A percentile compares a stretch with the other conserved stretches of the same genome.
Conservation (phyloP, 2,329 filamentous ascomycete species). For the Arachnomyces sp. region DNA sequence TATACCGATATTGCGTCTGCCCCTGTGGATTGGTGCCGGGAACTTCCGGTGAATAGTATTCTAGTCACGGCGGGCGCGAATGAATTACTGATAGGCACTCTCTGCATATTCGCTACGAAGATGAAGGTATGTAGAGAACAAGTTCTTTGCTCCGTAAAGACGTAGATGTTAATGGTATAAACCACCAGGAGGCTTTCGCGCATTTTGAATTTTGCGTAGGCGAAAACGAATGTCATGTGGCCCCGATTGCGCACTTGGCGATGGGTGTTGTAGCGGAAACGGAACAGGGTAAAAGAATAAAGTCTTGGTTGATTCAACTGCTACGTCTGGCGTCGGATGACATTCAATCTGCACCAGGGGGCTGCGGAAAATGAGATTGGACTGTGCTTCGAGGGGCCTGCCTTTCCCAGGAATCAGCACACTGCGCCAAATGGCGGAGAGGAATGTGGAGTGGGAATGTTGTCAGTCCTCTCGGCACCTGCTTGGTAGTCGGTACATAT, state of each 20-base stretch:
- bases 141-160: not conserved
- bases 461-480: no score
- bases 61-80: constrained; percentile 47
- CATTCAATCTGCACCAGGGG: no score
- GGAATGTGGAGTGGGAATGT: no score
- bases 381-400: no score
- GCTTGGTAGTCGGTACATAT: no score
- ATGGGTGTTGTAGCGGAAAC: constrained; percentile 16
- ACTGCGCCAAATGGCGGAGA: no score
- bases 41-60: constrained; percentile 40
- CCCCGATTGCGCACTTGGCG: constrained; percentile 18
- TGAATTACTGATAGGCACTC: constrained; percentile 43
- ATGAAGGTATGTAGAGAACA: constrained; percentile 23
- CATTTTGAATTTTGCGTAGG: constrained; percentile 21
- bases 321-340: no score
- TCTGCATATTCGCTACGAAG: constrained; percentile 26
- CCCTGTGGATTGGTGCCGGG: constrained; percentile 46
- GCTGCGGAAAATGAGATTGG: no score
- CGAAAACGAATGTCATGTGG: constrained; percentile 23
- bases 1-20: constrained; percentile 48
- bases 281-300: constrained; percentile 20
- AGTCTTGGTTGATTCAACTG: constrained; percentile 22
- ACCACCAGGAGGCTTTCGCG: not conserved
- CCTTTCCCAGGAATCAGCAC: no score
- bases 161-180: not conserved